Conservation (phyloP, 2,329 filamentous ascomycete species). For the Diaporthe sp. region DNA sequence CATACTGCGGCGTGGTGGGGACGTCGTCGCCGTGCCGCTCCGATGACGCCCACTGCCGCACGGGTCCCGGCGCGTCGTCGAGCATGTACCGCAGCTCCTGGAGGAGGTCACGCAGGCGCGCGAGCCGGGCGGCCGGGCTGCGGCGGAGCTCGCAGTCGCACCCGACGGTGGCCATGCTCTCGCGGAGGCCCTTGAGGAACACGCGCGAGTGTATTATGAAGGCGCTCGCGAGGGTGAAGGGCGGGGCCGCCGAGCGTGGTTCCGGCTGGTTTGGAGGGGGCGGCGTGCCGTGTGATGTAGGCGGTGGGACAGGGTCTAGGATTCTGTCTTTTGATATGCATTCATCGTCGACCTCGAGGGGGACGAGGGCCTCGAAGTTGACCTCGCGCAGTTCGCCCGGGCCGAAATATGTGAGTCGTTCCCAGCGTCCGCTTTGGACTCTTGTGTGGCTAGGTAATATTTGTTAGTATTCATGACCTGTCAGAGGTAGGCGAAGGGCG, state of each 20-base stretch:
- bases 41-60: constrained; percentile 45
- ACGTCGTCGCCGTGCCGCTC: not conserved
- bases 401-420: not conserved
- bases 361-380: not conserved
- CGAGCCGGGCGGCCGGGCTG: constrained; percentile 37
- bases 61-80: constrained; percentile 46
- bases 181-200: constrained; percentile 44
- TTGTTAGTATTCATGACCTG: not conserved
- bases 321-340: constrained; percentile 6
- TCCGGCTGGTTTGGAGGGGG: constrained; percentile 47
- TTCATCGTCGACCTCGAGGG: not conserved
- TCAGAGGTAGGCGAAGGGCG: accelerated
- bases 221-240: constrained; percentile 53
- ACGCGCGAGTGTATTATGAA: constrained; percentile 50
- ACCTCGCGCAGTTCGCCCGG: constrained; percentile 6
- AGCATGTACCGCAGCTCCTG: constrained; percentile 50
- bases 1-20: not conserved
- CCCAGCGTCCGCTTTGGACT: constrained; percentile 19
- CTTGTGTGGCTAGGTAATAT: not conserved
- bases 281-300: not conserved
- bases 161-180: constrained; percentile 1
- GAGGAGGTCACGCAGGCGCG: constrained; percentile 46
- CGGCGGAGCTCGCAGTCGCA: constrained; percentile 21
- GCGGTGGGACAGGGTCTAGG: not conserved
- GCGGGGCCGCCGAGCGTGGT: constrained; percentile 48